Conservation (phyloP, 805 yeast genomes). For the Naumovozyma baii region DNA sequence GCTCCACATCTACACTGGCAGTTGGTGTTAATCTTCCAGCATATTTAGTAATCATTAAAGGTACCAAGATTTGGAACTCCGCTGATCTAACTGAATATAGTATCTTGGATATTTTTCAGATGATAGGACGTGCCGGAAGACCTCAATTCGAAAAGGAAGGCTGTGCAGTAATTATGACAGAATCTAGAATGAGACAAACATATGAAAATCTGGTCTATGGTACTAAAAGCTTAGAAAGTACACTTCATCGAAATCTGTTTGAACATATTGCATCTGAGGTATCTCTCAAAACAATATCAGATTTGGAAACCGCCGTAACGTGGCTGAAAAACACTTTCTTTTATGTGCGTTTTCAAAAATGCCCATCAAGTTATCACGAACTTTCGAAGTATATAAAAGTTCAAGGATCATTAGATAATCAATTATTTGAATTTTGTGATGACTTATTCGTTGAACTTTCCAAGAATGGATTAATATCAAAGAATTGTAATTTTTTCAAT, state of each 20-base stretch:
- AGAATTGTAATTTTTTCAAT: conserved; percentile 8
- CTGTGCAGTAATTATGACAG: conserved; percentile 41
- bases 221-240: conserved; percentile 38
- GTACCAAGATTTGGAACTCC: conserved; percentile 49
- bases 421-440: conserved; percentile 30
- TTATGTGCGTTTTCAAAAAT: conserved; percentile 35
- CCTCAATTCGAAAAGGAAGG: conserved; percentile 46
- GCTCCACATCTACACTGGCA: conserved; percentile 52
- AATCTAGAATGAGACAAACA: conserved; percentile 23
- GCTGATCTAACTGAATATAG: conserved; percentile 44
- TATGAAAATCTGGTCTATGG: conserved; percentile 38
- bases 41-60: conserved; percentile 49
- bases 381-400: conserved; percentile 17
- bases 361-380: conserved; percentile 33
- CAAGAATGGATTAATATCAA: conserved; percentile 26
- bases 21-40: conserved; percentile 57
- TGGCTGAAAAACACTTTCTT: conserved; percentile 45
- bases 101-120: conserved; percentile 46
- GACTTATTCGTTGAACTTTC: conserved; percentile 28
- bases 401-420: conserved; percentile 8
- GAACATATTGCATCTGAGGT: conserved; percentile 40
- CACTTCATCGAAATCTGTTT: conserved; percentile 32
- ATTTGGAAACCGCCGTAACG: conserved; percentile 31
- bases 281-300: conserved; percentile 32
- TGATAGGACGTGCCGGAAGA: conserved; percentile 60